phyloP scores from a whole-genome alignment of 2,329 filamentous ascomycete genomes.

The Lecanicillium sp. region DNA sequence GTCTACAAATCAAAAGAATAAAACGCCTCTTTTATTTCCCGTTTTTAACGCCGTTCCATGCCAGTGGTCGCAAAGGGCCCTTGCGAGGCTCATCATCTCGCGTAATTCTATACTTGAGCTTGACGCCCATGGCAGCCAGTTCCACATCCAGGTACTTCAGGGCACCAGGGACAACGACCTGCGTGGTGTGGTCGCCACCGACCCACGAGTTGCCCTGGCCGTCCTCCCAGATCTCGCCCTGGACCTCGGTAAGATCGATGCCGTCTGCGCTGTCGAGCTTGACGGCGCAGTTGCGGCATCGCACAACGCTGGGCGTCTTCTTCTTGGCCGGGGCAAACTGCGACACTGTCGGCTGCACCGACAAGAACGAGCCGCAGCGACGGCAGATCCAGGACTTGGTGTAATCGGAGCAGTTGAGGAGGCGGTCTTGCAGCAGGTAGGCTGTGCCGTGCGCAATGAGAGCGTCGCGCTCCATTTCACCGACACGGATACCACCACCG shows the following conservation, averaged over 20 bases:
- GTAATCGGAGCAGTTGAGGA: slow-evolving; percentile 97
- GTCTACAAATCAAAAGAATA: slow-evolving; percentile 2
- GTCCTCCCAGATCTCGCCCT: slow-evolving; percentile 86
- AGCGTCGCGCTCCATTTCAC: slow-evolving; percentile 97
- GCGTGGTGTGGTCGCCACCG: slow-evolving; percentile 82
- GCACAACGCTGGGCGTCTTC: slow-evolving; percentile 59
- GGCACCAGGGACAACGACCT: slow-evolving; percentile 88
- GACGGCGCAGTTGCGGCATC: slow-evolving; percentile 71
- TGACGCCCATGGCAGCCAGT: slow-evolving; percentile 90
- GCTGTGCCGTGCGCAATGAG: slow-evolving; percentile 91
- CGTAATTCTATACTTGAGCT: slow-evolving; percentile 71
- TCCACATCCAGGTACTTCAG: slow-evolving; percentile 92
- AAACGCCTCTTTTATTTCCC: not conserved
- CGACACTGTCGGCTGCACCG: slow-evolving; percentile 71
- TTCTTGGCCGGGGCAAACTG: slow-evolving; percentile 54
- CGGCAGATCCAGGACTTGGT: slow-evolving; percentile 84
- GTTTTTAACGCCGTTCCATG: slow-evolving; percentile 11
- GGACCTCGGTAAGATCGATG: slow-evolving; percentile 44
- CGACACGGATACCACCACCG: slow-evolving; percentile 96
- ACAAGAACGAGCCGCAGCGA: slow-evolving; percentile 82
- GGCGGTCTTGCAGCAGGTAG: slow-evolving; percentile 86
- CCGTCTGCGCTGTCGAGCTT: slow-evolving; percentile 51
- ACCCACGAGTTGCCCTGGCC: slow-evolving; percentile 76
- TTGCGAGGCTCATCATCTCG: slow-evolving; percentile 58
- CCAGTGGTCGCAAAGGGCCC: slow-evolving; percentile 37